Evolutionary conservation across 1,284 basidiomycete genomes (phyloP).

Genomic region (Ganoderma sp.): DNA sequence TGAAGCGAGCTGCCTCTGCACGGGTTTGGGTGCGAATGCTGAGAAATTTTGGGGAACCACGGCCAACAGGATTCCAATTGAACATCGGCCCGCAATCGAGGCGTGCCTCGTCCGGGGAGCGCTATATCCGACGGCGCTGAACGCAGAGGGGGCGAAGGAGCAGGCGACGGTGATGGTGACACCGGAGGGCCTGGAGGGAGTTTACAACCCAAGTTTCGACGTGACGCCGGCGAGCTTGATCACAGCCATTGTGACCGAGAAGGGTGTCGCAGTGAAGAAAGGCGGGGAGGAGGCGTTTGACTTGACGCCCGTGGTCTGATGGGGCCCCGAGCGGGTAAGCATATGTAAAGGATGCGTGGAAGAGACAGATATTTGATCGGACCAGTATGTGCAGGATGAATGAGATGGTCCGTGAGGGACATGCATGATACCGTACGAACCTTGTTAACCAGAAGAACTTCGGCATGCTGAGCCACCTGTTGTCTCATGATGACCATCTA

Average conservation of each 20-base stretch:
- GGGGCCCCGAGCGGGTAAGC: conserved; percentile 7
- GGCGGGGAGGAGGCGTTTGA: conserved; percentile 60
- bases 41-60: not conserved
- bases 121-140: conserved; percentile 56
- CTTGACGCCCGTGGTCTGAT: conserved; percentile 56
- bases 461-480: not conserved
- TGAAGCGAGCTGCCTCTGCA: conserved; percentile 20
- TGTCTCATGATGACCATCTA: not conserved
- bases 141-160: conserved; percentile 50
- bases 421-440: not conserved
- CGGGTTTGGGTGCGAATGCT: conserved; percentile 15
- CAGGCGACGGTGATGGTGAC: conserved; percentile 79
- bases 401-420: not conserved
- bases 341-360: too few species aligned
- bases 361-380: conserved; percentile 1
- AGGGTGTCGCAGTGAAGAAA: conserved; percentile 76
- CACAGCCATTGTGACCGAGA: conserved; percentile 88
- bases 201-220: conserved; percentile 94
- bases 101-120: conserved; percentile 86
- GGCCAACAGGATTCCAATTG: conserved; percentile 80
- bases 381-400: not conserved
- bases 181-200: conserved; percentile 64
- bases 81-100: conserved; percentile 85
- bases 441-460: too few species aligned
- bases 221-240: conserved; percentile 88